Conservation (phyloP, 306 rosid genomes). For the Begonia peltatifolia region DNA sequence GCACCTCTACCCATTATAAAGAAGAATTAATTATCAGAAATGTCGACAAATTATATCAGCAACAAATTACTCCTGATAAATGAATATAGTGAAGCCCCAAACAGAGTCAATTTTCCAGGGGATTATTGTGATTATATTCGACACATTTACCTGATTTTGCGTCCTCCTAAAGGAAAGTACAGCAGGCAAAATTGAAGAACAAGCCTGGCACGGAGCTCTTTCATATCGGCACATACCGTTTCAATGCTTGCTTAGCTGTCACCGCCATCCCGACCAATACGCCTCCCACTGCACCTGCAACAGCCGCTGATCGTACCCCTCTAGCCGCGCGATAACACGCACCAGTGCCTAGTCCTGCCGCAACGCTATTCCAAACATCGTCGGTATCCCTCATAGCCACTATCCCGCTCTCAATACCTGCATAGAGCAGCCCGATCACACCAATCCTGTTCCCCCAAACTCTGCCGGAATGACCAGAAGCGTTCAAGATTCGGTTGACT, state of each 20-base stretch:
- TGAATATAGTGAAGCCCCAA: too few relatives aligned
- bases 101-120: too few relatives aligned
- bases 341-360: conserved; percentile 80
- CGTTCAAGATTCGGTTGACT: conserved; percentile 55
- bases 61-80: too few relatives aligned
- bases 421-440: conserved; percentile 58
- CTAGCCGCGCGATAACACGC: conserved; percentile 77
- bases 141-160: not conserved
- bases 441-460: conserved; percentile 82
- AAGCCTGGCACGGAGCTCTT: not conserved
- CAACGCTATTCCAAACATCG: conserved; percentile 80
- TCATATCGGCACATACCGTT: conserved; percentile 80
- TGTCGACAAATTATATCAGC: too few relatives aligned
- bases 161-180: conserved; percentile 1
- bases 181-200: conserved; percentile 26
- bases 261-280: conserved; percentile 53
- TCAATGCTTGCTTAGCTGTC: conserved; percentile 52
- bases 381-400: conserved; percentile 55
- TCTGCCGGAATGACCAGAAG: conserved; percentile 82
- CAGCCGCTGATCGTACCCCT: conserved; percentile 84
- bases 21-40: too few relatives aligned
- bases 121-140: too few relatives aligned
- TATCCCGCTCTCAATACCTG: conserved; percentile 80
- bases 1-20: too few relatives aligned
- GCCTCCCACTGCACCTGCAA: conserved; percentile 83